A percentile compares a stretch with the other conserved stretches of the same genome.
These are phyloP conservation scores for Skeletonema tropicum DNA, from an alignment of 108 stramenopile genomes.

Conservation along the genomic window DNA sequence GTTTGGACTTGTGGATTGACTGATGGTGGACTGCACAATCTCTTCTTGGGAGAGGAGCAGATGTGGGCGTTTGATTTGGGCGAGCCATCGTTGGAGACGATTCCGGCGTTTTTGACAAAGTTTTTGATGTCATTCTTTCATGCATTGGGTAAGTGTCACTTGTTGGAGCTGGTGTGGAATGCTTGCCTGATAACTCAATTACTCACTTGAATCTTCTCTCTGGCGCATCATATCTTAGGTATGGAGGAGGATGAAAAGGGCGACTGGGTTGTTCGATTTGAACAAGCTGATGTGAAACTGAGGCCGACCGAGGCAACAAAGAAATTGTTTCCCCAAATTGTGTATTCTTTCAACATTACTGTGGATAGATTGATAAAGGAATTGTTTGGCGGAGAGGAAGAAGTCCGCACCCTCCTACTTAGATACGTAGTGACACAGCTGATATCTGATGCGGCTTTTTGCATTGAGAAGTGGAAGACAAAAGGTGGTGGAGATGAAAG, in stretches of 20 bases:
- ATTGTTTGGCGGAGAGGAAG: constrained; percentile 66
- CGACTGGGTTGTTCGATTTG: constrained; percentile 74
- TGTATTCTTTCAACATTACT: constrained; percentile 64
- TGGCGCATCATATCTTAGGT: constrained; percentile 20
- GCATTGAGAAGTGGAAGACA: constrained; percentile 66
- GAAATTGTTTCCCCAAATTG: constrained; percentile 57
- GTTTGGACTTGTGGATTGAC: constrained; percentile 81
- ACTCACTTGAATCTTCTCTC: neutral
- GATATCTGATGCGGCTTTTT: constrained; percentile 70
- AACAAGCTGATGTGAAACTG: constrained; percentile 47
- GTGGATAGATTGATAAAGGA: constrained; percentile 63
- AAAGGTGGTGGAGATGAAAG: constrained; percentile 69
- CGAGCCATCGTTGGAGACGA: constrained; percentile 57
- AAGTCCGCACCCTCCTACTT: constrained; percentile 61
- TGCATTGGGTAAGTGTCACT: constrained; percentile 16
- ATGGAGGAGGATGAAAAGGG: constrained; percentile 77
- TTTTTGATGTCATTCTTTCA: constrained; percentile 82
- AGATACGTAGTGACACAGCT: constrained; percentile 72
- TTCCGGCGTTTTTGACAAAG: constrained; percentile 82
- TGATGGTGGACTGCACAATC: constrained; percentile 87
- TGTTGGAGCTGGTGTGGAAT: no score
- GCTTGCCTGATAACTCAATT: no score
- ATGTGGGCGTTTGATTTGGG: constrained; percentile 83
- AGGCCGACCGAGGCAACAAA: constrained; percentile 56
- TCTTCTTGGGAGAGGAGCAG: constrained; percentile 63